A percentile compares a stretch with the other conserved stretches of the same genome.
phyloP scores from a whole-genome alignment of 768 basidiomycete genomes.

The Neoboletus magnificus region DNA sequence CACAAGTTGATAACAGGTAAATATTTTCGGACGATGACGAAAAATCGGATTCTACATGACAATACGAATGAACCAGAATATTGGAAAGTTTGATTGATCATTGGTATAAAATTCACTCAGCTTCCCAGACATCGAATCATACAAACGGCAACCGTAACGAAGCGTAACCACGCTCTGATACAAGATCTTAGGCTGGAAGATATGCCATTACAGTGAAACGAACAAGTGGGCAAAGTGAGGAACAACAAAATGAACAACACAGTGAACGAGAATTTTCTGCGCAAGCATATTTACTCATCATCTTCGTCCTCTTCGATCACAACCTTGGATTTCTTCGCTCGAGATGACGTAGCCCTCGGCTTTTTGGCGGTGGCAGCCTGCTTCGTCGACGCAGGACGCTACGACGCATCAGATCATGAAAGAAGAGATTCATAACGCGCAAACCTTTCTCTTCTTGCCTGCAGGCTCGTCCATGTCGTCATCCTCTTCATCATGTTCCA shows the following conservation, averaged over 20 bases:
- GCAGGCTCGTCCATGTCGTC: constrained; percentile 34
- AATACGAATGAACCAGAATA: not conserved
- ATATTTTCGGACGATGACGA: not conserved
- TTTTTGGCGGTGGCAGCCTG: constrained; percentile 45
- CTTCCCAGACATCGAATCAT: not conserved
- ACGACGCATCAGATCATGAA: constrained; percentile 4
- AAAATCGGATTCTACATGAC: not conserved
- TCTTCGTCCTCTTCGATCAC: constrained; percentile 43
- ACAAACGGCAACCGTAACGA: constrained; percentile 1
- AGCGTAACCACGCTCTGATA: constrained; percentile 2
- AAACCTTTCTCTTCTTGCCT: constrained; percentile 71
- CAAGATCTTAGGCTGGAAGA: constrained; percentile 1
- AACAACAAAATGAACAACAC: constrained; percentile 9
- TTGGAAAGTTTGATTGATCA: not conserved
- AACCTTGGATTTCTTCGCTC: constrained; percentile 44
- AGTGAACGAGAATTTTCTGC: not conserved
- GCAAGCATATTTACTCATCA: constrained; percentile 20
- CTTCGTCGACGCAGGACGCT: constrained; percentile 45
- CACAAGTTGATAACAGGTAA: not conserved
- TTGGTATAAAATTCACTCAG: not conserved
- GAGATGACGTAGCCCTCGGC: constrained; percentile 24
- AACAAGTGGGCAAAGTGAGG: not conserved
- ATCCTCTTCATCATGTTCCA: constrained; percentile 51
- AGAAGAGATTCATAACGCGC: not conserved
- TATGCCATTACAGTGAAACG: constrained; percentile 9